Evolutionary conservation across 108 stramenopile species (phyloP), one percentile per base, ranked within the genome.

Genomic region (Nitzschia inconspicua): DNA sequence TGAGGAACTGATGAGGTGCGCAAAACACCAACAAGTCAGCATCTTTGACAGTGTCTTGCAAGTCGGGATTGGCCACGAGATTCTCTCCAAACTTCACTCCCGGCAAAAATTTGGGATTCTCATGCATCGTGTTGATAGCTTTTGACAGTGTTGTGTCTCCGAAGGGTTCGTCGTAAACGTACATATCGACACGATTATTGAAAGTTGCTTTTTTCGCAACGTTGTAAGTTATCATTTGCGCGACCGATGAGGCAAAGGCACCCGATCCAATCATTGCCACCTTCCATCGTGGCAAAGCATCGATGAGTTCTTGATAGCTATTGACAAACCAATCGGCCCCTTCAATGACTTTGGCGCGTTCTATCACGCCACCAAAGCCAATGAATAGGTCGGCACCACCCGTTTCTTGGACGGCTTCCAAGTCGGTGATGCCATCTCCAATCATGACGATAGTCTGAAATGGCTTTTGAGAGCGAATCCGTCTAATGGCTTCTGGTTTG

Each of bases 81-180:
- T n/a, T n/a, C n/a, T n/a, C n/a, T n/a, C n/a, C n/a, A n/a, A n/a
- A n/a, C n/a, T n/a, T n/a, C n/a, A n/a, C n/a, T n/a, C n/a, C n/a
- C n/a, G n/a, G n/a, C n/a, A n/a, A n/a, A n/a, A n/a, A n/a, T n/a
- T n/a, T n/a, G n/a, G n/a, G n/a, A n/a, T n/a, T n/a, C 37, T 76
- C 78, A 44, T 82, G 78, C 25, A 61, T 56, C 16, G 10, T 42
- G 44, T 85, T 85, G 50, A 85, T 85, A 53, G 82, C 70, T 19
- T 76, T 44, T 27, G 73, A 64, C 11, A 85, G 72, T 54, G 36
- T 57, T 5, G 30, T 26, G 4, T 37, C 29, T n/a, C n/a, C 34
- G 26, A 47, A 47, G 6, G 5, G 8, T 60, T 60, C 59, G 16
- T 60, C 59, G 31, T 47, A 47, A 8, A 60, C 59, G 16, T 49